Conservation (phyloP, 495 filamentous ascomycete genomes). For the Podospora pseudopauciseta region DNA sequence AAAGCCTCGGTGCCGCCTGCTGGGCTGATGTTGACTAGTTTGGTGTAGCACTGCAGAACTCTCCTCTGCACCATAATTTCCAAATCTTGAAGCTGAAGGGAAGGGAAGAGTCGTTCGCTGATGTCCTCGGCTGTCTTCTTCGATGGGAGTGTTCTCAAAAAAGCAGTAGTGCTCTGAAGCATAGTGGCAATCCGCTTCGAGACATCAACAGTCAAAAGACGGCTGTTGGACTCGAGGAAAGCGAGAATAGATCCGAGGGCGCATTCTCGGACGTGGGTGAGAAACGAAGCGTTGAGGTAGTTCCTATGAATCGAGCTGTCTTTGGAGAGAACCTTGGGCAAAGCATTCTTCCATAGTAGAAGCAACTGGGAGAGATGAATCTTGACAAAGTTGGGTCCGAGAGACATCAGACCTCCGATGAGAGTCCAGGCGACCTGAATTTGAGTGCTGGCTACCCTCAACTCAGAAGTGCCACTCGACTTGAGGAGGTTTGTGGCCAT, state of each 20-base stretch:
- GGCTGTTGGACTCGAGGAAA: slow-evolving; percentile 92
- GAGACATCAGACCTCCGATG: slow-evolving; percentile 92
- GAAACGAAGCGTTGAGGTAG: slow-evolving; percentile 82
- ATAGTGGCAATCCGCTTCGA: slow-evolving; percentile 88
- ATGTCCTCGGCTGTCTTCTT: slow-evolving; percentile 90
- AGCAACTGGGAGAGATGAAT: slow-evolving; percentile 94
- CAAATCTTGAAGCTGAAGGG: slow-evolving; percentile 85
- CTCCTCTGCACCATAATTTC: slow-evolving; percentile 90
- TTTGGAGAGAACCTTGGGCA: slow-evolving; percentile 88
- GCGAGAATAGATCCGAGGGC: slow-evolving; percentile 85
- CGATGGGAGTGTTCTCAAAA: slow-evolving; percentile 73
- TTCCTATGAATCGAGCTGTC: slow-evolving; percentile 80
- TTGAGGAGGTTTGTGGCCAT: slow-evolving; percentile 92
- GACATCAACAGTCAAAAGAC: slow-evolving; percentile 87
- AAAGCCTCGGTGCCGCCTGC: slow-evolving; percentile 76
- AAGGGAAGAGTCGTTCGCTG: slow-evolving; percentile 75
- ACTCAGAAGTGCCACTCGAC: slow-evolving; percentile 83
- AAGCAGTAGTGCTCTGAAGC: slow-evolving; percentile 92
- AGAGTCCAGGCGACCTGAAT: slow-evolving; percentile 98
- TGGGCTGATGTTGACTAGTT: slow-evolving; percentile 81
- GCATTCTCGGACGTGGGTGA: slow-evolving; percentile 94
- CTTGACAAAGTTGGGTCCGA: slow-evolving; percentile 98
- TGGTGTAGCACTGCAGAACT: slow-evolving; percentile 91
- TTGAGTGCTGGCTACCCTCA: slow-evolving; percentile 87
- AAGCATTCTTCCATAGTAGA: slow-evolving; percentile 94